phyloP scores from a whole-genome alignment of 805 yeast species.

The Wickerhamiella parazyma region DNA sequence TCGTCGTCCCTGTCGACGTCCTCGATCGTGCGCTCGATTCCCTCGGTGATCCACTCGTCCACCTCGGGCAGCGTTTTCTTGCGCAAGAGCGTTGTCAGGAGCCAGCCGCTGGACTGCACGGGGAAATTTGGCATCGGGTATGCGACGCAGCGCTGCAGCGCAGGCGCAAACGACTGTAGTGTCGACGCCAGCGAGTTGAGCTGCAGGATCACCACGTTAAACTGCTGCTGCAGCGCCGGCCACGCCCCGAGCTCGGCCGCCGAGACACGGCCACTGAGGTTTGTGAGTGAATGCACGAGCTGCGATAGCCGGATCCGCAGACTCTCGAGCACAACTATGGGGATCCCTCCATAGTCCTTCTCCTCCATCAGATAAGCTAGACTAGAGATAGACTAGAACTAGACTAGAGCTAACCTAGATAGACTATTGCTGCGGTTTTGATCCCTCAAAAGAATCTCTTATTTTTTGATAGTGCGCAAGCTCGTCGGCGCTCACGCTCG shows the following conservation, averaged over 20 bases:
- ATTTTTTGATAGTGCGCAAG: slow-evolving; percentile 66
- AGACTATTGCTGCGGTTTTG: not conserved
- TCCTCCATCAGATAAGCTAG: not conserved
- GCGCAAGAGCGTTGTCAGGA: slow-evolving; percentile 70
- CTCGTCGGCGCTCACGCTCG: slow-evolving; percentile 83
- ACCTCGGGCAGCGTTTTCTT: slow-evolving; percentile 88
- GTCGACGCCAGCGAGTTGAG: slow-evolving; percentile 62
- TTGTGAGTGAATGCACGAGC: slow-evolving; percentile 44
- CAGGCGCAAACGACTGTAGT: slow-evolving; percentile 44
- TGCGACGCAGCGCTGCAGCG: slow-evolving; percentile 53
- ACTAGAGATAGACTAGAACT: not conserved
- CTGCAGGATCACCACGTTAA: slow-evolving; percentile 72
- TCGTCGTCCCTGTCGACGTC: slow-evolving; percentile 31
- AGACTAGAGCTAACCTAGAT: not conserved
- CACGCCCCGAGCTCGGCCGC: slow-evolving; percentile 36
- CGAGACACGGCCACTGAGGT: slow-evolving; percentile 41
- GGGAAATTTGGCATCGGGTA: slow-evolving; percentile 82
- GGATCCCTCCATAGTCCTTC: slow-evolving; percentile 17
- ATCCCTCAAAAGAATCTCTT: slow-evolving; percentile 70
- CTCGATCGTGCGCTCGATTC: slow-evolving; percentile 27
- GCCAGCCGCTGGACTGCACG: slow-evolving; percentile 65
- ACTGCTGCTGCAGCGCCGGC: slow-evolving; percentile 69
- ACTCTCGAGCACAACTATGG: slow-evolving; percentile 16
- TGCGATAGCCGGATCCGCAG: slow-evolving; percentile 20
- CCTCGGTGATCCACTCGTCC: slow-evolving; percentile 61